Conservation (phyloP, 192 early-diverging fungal genomes). For the Podila clonocystis region DNA sequence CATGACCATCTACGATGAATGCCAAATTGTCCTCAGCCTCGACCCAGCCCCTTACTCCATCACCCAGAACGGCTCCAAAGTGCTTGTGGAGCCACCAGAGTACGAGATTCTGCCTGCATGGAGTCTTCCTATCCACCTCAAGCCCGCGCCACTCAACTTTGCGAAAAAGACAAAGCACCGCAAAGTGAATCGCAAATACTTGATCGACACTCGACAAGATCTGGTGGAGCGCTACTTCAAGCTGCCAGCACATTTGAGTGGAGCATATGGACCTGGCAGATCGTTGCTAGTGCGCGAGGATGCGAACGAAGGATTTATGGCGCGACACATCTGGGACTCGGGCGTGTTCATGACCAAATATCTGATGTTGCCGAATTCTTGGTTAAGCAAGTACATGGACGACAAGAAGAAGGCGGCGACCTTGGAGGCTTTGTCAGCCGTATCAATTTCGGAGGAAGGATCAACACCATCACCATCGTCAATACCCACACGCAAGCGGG, state of each 20-base stretch:
- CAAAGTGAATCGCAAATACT: constrained; percentile 45
- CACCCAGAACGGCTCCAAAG: constrained; percentile 11
- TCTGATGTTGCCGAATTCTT: constrained; percentile 35
- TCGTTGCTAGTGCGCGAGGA: constrained; percentile 42
- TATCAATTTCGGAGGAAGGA: constrained; percentile 10
- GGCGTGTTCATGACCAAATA: constrained; percentile 50
- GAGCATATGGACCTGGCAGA: constrained; percentile 20
- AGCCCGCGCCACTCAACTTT: constrained; percentile 39
- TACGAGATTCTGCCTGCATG: constrained; percentile 49
- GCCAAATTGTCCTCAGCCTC: constrained; percentile 39
- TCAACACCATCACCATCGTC: not conserved
- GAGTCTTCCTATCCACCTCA: constrained; percentile 41
- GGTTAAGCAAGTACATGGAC: constrained; percentile 45
- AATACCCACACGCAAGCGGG: constrained; percentile 17
- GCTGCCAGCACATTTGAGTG: constrained; percentile 31
- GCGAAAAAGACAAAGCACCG: constrained; percentile 47
- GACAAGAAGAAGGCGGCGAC: constrained; percentile 3
- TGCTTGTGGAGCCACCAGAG: constrained; percentile 30
- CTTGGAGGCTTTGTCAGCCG: constrained; percentile 13
- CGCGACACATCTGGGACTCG: constrained; percentile 51
- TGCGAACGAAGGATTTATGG: constrained; percentile 48
- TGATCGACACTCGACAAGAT: constrained; percentile 46
- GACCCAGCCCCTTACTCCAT: constrained; percentile 33
- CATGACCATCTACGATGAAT: constrained; percentile 41
- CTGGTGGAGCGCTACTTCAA: constrained; percentile 45